These are phyloP conservation scores for Areca catechu DNA, from an alignment of 176 grass and related monocot species.

Conservation along the genomic window DNA sequence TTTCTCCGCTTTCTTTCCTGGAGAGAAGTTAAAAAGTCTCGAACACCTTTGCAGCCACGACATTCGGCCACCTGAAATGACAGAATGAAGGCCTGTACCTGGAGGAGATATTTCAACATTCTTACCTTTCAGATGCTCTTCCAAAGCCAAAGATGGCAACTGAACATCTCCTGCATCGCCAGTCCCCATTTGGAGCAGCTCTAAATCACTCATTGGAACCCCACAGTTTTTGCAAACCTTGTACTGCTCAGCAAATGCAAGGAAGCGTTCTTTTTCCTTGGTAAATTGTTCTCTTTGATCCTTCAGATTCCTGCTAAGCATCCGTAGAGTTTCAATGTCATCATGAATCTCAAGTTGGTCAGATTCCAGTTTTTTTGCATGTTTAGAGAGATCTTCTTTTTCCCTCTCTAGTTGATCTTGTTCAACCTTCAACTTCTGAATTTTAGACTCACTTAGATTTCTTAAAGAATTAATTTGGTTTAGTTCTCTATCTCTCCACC, in stretches of 20 bases:
- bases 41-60: constrained; percentile 82
- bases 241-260: constrained; percentile 44
- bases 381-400: constrained; percentile 37
- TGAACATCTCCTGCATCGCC: constrained; percentile 34
- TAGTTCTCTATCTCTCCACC: constrained; percentile 46
- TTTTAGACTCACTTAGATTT: constrained; percentile 55
- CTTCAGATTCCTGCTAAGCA: constrained; percentile 55
- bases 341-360: constrained; percentile 67
- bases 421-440: constrained; percentile 57
- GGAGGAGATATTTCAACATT: constrained; percentile 26
- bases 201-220: constrained; percentile 40
- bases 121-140: constrained; percentile 22
- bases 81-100: constrained; percentile 26
- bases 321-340: constrained; percentile 68
- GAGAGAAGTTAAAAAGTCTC: constrained; percentile 64
- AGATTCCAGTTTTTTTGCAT: constrained; percentile 52
- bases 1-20: constrained; percentile 37
- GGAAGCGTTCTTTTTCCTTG: constrained; percentile 45
- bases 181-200: constrained; percentile 26
- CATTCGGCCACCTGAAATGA: constrained; percentile 42
- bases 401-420: constrained; percentile 44
- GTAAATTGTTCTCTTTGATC: constrained; percentile 54
- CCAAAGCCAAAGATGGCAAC: constrained; percentile 42
- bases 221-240: constrained; percentile 85
- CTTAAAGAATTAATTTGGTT: constrained; percentile 50